These are phyloP conservation scores for Yarrowia osloensis DNA, from an alignment of 805 yeast species.

Conservation along the genomic window DNA sequence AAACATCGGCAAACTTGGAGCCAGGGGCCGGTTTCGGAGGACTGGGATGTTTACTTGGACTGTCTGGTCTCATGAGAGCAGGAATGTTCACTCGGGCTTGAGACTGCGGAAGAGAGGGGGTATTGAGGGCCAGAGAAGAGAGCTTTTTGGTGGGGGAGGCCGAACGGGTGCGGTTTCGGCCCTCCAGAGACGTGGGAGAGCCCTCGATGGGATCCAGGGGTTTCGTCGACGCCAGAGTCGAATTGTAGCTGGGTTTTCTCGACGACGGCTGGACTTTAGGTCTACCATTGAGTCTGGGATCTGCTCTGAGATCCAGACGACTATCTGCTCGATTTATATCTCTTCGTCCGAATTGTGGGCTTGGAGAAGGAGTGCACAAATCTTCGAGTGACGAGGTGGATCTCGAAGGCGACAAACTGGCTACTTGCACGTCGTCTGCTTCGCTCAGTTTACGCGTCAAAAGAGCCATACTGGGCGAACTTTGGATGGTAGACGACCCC, in stretches of 20 bases:
- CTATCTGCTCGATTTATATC: neutral
- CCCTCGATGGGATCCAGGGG: slow-evolving; percentile 20
- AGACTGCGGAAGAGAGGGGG: slow-evolving; percentile 6
- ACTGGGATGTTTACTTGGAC: slow-evolving; percentile 10
- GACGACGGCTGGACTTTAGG: neutral
- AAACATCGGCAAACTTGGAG: slow-evolving; percentile 16
- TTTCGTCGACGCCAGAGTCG: neutral
- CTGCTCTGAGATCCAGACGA: neutral
- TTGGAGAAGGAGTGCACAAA: slow-evolving; percentile 7
- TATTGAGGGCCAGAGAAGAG: neutral
- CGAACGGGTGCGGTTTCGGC: neutral
- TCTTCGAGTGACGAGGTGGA: slow-evolving; percentile 7
- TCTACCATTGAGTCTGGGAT: neutral
- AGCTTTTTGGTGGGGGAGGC: slow-evolving; percentile 3
- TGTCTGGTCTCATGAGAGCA: slow-evolving; percentile 16
- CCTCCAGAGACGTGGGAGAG: neutral
- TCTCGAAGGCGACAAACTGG: neutral
- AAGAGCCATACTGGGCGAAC: slow-evolving; percentile 15
- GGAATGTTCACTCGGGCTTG: slow-evolving; percentile 19
- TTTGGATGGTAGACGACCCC: slow-evolving; percentile 4
- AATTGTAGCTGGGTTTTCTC: neutral
- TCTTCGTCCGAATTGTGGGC: slow-evolving; percentile 4
- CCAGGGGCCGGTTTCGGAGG: slow-evolving; percentile 15
- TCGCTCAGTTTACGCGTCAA: slow-evolving; percentile 15
- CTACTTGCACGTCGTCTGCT: neutral